A percentile compares a stretch with the other conserved stretches of the same genome.
These are phyloP conservation scores for Aspergillus sclerotiicarbonarius DNA, from an alignment of 495 filamentous ascomycete genomes.

Conservation along the genomic window DNA sequence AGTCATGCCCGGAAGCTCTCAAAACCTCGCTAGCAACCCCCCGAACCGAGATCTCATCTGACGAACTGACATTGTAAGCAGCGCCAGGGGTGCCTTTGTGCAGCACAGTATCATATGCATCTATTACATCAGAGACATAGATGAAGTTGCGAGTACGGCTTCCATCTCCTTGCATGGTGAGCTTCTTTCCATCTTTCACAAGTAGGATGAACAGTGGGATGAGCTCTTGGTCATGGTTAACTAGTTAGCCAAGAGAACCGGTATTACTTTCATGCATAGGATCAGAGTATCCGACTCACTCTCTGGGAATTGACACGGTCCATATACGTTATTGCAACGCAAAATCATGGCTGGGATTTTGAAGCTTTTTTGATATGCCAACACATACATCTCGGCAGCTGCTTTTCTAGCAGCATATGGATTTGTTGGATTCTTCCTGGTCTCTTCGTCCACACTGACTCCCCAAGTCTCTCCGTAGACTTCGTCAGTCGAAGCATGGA, in stretches of 20 bases:
- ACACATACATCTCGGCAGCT: conserved; percentile 77
- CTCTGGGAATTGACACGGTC: conserved; percentile 76
- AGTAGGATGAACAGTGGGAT: conserved; percentile 72
- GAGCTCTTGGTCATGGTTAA: conserved; percentile 54
- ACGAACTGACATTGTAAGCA: conserved; percentile 71
- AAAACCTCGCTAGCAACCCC: conserved; percentile 59
- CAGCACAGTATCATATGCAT: conserved; percentile 74
- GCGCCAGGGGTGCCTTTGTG: conserved; percentile 65
- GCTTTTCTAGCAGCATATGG: conserved; percentile 78
- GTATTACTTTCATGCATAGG: background rate
- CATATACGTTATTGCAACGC: conserved; percentile 76
- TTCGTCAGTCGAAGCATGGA: conserved; percentile 75
- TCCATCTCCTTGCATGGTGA: conserved; percentile 69
- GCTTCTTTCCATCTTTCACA: conserved; percentile 53
- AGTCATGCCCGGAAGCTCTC: conserved; percentile 41
- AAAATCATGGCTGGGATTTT: conserved; percentile 69
- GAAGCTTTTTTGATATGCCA: conserved; percentile 70
- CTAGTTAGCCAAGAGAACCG: background rate
- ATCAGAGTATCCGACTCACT: conserved; percentile 47
- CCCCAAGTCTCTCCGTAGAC: conserved; percentile 75
- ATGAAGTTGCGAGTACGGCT: conserved; percentile 66
- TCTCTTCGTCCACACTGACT: conserved; percentile 51
- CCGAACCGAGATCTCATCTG: conserved; percentile 64
- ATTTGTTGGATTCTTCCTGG: conserved; percentile 66
- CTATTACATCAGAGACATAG: conserved; percentile 69